Evolutionary conservation across 2,329 filamentous ascomycete genomes (phyloP).

Genomic region (Penicillium sp.): DNA sequence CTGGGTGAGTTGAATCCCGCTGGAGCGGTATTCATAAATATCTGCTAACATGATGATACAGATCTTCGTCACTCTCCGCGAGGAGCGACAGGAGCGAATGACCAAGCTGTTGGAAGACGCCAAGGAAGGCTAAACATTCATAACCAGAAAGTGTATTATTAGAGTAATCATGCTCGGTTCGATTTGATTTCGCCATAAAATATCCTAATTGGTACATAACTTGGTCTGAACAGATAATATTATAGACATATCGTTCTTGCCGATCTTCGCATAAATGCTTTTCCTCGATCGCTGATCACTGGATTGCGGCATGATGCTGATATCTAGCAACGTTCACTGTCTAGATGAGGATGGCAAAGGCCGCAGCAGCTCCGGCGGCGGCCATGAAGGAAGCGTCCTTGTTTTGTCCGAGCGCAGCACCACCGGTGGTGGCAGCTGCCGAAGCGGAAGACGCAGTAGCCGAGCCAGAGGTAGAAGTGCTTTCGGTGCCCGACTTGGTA

Average conservation of each 20-base stretch:
- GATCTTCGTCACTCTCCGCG: constrained; percentile 37
- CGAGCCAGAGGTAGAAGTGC: constrained; percentile 7
- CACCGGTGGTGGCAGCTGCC: constrained; percentile 27
- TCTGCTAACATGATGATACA: constrained; percentile 17
- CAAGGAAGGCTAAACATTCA: not conserved
- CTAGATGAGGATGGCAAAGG: constrained; percentile 32
- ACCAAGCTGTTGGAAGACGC: constrained; percentile 23
- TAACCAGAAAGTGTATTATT: not conserved
- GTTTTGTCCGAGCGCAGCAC: constrained; percentile 21
- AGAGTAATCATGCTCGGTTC: not conserved
- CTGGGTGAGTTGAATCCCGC: constrained; percentile 59
- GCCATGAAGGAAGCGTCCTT: constrained; percentile 30
- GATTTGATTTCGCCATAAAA: not conserved
- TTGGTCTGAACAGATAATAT: not conserved
- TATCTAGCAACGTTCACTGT: not conserved
- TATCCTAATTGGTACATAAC: not conserved
- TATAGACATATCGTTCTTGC: not conserved
- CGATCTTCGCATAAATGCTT: not conserved
- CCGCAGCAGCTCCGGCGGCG: constrained; percentile 30
- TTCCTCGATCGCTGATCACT: not conserved
- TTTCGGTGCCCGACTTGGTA: constrained; percentile 1
- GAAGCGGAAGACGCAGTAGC: constrained; percentile 18
- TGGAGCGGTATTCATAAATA: too few relatives aligned
- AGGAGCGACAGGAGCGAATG: constrained; percentile 37
- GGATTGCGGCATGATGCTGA: not conserved